Evolutionary conservation across 495 filamentous ascomycete species (phyloP).

Genomic region (Penicillium samsonianum): DNA sequence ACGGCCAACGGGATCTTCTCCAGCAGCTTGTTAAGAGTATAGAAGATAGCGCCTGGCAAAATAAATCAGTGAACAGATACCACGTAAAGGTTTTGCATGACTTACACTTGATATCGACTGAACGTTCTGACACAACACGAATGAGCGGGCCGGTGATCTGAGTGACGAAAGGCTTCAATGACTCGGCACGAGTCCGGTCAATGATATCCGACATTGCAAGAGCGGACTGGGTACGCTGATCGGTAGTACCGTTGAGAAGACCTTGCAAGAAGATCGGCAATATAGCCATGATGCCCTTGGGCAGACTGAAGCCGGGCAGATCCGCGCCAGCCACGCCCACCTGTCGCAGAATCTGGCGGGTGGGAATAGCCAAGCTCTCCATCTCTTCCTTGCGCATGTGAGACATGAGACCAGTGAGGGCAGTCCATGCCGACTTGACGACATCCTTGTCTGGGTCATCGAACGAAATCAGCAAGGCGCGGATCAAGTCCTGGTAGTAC

Average conservation of each 20-base stretch:
- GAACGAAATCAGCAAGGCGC: constrained; percentile 84
- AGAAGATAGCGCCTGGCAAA: constrained; percentile 75
- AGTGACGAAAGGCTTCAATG: constrained; percentile 90
- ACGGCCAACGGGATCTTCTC: constrained; percentile 96
- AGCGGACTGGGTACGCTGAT: constrained; percentile 89
- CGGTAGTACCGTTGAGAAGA: constrained; percentile 89
- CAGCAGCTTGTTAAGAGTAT: constrained; percentile 90
- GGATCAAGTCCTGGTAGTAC: constrained; percentile 92
- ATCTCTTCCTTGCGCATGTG: constrained; percentile 95
- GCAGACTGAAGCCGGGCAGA: constrained; percentile 85
- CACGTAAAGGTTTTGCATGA: not conserved
- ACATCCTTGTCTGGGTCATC: constrained; percentile 82
- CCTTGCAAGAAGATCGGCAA: constrained; percentile 97
- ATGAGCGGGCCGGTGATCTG: constrained; percentile 98
- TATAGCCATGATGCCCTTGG: constrained; percentile 96
- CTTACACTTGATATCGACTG: constrained; percentile 82
- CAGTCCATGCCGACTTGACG: constrained; percentile 90
- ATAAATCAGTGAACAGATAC: constrained; percentile 13
- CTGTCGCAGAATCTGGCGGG: constrained; percentile 77
- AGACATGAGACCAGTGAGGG: constrained; percentile 83
- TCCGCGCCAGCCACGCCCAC: constrained; percentile 85
- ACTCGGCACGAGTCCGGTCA: constrained; percentile 80
- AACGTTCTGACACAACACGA: constrained; percentile 93
- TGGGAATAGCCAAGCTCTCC: constrained; percentile 88
- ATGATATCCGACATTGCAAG: constrained; percentile 94